Evolutionary conservation across 108 stramenopile genomes (phyloP), one percentile per base, ranked within the genome.

Genomic region (Cyclotella cryptica): DNA sequence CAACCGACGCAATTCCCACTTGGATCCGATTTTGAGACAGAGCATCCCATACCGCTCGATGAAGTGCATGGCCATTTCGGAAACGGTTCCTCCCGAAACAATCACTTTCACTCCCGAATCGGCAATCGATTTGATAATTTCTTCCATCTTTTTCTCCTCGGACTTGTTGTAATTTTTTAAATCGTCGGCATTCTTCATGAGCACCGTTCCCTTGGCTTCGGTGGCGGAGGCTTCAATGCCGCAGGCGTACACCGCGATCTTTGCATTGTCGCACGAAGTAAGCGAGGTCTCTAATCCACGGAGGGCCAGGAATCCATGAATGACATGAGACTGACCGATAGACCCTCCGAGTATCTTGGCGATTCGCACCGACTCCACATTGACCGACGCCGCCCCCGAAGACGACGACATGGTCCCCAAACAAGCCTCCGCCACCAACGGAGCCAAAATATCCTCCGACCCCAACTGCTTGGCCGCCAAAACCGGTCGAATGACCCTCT

Each of bases 201-300:
- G 84, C 57, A 99, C 98, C n/a, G 99, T 99, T 55, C 99, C 98
- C 92, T 99, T 99, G 71, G 99, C 96, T 87, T 99, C 99, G 8
- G 99, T 98, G 43, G 85, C 72, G 51, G 88, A 84, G 10, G 98
- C 98, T 86, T 99, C 99, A 29, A 99, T 80, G 13, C 97, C 98
- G 64, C 93, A 94, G n/a, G 91, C 97, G 85, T 96, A 99, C 22
- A 99, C 97, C 7, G 87, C 92, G 63, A 98, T 90, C 75, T 98
- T 98, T 29, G 95, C 96, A 61, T 98, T 85, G 64, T 81, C 69
- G 45, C 82, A 92, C 10, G 85, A 77, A 46, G 89, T 96, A 14
- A 93, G 44, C 35, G 87, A 81, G 11, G 93, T 91, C 83, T 97
- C 97, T 6, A 96, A 72, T 22, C 87, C 89, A 22, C 97, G 90